Conservation (phyloP, 768 basidiomycete genomes). For the Gymnopilus dilepis region DNA sequence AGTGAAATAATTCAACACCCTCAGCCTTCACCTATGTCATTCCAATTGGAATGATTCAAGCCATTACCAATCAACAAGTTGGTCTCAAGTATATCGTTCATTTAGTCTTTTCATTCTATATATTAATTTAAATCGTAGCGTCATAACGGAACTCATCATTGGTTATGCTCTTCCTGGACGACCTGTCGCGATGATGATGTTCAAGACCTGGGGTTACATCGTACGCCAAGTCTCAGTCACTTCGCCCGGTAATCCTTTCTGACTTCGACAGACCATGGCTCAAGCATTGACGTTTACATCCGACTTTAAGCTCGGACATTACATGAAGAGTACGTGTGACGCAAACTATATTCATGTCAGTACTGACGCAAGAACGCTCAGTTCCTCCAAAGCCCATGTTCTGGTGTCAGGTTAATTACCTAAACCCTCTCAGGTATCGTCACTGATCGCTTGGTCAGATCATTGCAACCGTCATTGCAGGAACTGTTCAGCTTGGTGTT, state of each 20-base stretch:
- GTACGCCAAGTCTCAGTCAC: slow-evolving; percentile 17
- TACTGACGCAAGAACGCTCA: slow-evolving; percentile 12
- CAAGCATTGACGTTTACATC: slow-evolving; percentile 62
- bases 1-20: neutral
- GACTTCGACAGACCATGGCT: slow-evolving; percentile 48
- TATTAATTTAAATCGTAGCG: too few relatives aligned
- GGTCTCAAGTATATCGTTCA: slow-evolving; percentile 57
- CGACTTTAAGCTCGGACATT: slow-evolving; percentile 75
- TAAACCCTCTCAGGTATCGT: too few relatives aligned
- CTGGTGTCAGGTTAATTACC: slow-evolving; percentile 45
- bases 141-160: slow-evolving; percentile 79
- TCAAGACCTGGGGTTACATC: slow-evolving; percentile 67
- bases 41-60: slow-evolving; percentile 65
- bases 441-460: neutral
- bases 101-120: too few relatives aligned
- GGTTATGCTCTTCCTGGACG: slow-evolving; percentile 74
- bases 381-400: slow-evolving; percentile 68
- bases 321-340: slow-evolving; percentile 61
- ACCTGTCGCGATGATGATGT: slow-evolving; percentile 74
- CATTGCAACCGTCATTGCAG: slow-evolving; percentile 59
- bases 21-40: slow-evolving; percentile 65
- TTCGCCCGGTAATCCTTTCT: neutral
- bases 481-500: slow-evolving; percentile 69
- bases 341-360: neutral
- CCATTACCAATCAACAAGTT: slow-evolving; percentile 80